Evolutionary conservation across 2,329 filamentous ascomycete genomes (phyloP).

Genomic region (Hymenoscyphus linearis): DNA sequence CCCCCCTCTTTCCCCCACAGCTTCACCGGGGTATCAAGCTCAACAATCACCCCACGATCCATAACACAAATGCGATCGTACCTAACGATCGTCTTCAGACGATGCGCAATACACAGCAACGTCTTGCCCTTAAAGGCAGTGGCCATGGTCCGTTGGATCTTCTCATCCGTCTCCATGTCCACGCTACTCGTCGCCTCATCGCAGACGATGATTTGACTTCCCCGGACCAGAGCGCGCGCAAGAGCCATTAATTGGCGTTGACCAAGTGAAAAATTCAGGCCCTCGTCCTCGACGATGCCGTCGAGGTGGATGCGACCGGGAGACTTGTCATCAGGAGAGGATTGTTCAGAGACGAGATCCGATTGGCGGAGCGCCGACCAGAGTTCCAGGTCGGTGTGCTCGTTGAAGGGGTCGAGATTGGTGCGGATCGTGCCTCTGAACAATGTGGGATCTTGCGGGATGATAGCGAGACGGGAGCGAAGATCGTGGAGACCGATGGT

Average conservation of each 20-base stretch:
- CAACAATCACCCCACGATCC: conserved; percentile 82
- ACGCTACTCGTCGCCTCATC: conserved; percentile 93
- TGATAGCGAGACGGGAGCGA: conserved; percentile 72
- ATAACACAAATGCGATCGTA: conserved; percentile 97
- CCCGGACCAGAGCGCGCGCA: conserved; percentile 81
- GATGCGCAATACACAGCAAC: conserved; percentile 85
- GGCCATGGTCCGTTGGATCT: conserved; percentile 87
- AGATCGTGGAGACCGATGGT: conserved; percentile 71
- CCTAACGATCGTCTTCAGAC: conserved; percentile 83
- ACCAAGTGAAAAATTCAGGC: conserved; percentile 90
- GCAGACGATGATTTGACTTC: conserved; percentile 88
- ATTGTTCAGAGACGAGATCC: conserved; percentile 57
- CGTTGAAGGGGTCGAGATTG: conserved; percentile 76
- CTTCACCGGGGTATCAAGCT: conserved; percentile 70
- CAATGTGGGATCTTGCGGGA: conserved; percentile 78
- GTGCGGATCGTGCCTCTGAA: conserved; percentile 75
- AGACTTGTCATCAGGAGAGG: conserved; percentile 31
- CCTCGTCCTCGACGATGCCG: conserved; percentile 83
- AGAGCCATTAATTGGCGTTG: conserved; percentile 95
- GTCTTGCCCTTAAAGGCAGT: conserved; percentile 81
- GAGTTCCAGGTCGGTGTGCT: conserved; percentile 71
- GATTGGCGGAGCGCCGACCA: conserved; percentile 75
- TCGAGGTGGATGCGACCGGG: conserved; percentile 73
- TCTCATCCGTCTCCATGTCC: conserved; percentile 94
- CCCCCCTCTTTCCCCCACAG: conserved; percentile 72